Evolutionary conservation across 2,329 filamentous ascomycete genomes (phyloP).

Genomic region (Malbranchea zuffiana): DNA sequence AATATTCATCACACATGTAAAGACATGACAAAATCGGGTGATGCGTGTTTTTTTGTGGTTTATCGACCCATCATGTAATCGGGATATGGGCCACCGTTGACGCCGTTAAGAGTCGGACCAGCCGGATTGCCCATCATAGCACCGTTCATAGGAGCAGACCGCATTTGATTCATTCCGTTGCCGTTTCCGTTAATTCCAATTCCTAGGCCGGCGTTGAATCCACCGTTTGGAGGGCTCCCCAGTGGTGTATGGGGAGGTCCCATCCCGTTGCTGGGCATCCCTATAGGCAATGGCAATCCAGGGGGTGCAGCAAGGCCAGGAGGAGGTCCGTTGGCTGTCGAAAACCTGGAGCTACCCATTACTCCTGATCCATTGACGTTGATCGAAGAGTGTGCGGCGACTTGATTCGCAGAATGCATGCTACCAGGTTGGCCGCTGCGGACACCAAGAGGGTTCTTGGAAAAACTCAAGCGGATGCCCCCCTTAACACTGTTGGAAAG

Average conservation of each 20-base stretch:
- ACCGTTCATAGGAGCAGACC: conserved; percentile 8
- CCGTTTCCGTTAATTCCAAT: conserved; percentile 23
- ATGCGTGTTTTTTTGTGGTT: neutral
- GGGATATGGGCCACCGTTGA: conserved; percentile 25
- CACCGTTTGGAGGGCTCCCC: conserved; percentile 22
- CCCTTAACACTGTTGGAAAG: conserved; percentile 90
- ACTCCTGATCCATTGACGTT: conserved; percentile 32
- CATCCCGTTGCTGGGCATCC: conserved; percentile 20
- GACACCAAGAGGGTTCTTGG: conserved; percentile 91
- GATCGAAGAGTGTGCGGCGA: conserved; percentile 34
- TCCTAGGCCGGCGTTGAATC: conserved; percentile 31
- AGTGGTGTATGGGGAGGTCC: conserved; percentile 24
- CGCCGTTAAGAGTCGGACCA: conserved; percentile 10
- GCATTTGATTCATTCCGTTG: conserved; percentile 13
- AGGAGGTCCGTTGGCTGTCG: conserved; percentile 63
- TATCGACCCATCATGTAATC: conserved; percentile 42
- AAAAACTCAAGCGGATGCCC: conserved; percentile 90
- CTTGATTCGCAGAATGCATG: conserved; percentile 38
- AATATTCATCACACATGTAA: conserved; percentile 34
- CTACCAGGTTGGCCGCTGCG: conserved; percentile 59
- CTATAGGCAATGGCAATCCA: conserved; percentile 45
- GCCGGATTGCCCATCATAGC: conserved; percentile 5
- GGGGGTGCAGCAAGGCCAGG: conserved; percentile 70
- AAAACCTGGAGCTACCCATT: conserved; percentile 52
- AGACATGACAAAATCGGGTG: conserved; percentile 16